These are phyloP conservation scores for Diutina scorzettiae DNA, from an alignment of 1,139 yeast genomes.

Conservation along the genomic window DNA sequence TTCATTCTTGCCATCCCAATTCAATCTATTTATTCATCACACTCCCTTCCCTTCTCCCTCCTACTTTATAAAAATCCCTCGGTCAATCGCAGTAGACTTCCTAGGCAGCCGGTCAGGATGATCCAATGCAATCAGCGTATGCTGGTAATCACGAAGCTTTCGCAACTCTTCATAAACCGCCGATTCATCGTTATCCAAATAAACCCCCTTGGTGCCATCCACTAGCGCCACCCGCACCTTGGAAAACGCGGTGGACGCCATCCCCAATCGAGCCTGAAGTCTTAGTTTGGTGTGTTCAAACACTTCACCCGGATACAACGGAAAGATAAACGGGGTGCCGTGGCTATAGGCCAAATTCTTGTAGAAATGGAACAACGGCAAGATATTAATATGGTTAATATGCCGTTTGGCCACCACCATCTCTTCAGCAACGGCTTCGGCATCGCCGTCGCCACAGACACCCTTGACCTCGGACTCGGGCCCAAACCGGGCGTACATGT, in stretches of 20 bases:
- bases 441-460: constrained; percentile 15
- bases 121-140: constrained; percentile 55
- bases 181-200: constrained; percentile 43
- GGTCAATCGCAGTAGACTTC: constrained; percentile 33
- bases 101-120: constrained; percentile 66
- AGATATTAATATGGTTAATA: constrained; percentile 29
- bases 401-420: constrained; percentile 17
- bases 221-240: constrained; percentile 58
- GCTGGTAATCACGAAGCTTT: constrained; percentile 24
- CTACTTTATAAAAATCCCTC: constrained; percentile 1
- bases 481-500: constrained; percentile 22
- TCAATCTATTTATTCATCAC: not conserved
- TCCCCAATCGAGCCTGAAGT: constrained; percentile 54
- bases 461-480: constrained; percentile 8
- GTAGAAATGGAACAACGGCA: constrained; percentile 58
- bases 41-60: not conserved
- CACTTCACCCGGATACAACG: constrained; percentile 51
- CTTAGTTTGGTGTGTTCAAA: constrained; percentile 57
- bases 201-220: constrained; percentile 27
- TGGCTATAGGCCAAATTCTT: constrained; percentile 62
- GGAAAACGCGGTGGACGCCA: constrained; percentile 69
- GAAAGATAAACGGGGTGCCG: constrained; percentile 81
- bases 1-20: not conserved
- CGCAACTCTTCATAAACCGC: constrained; percentile 40
- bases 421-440: constrained; percentile 18